Conservation (phyloP, 345 rosid species). For the Punica granatum region DNA sequence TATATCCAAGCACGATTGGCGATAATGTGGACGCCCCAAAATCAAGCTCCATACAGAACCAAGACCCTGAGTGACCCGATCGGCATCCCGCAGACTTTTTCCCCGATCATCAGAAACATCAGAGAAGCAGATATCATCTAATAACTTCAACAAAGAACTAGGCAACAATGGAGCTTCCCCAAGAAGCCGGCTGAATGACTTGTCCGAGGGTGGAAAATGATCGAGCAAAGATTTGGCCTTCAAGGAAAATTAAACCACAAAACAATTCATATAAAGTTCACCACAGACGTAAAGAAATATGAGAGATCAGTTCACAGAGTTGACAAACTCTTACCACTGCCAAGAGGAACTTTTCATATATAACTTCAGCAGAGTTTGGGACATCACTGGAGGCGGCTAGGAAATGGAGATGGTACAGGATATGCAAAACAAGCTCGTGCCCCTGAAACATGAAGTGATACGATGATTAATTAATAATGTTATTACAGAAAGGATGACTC, state of each 20-base stretch:
- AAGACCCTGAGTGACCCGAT: conserved; percentile 95
- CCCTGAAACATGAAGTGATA: conserved; percentile 42
- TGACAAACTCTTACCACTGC: conserved; percentile 53
- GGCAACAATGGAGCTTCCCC: conserved; percentile 89
- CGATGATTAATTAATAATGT: background rate
- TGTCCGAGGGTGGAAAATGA: conserved; percentile 86
- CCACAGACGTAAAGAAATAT: background rate
- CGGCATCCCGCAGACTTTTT: conserved; percentile 58
- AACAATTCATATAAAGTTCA: conserved; percentile 13
- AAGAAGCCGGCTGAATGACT: conserved; percentile 86
- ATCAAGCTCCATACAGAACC: conserved; percentile 97
- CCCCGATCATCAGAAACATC: conserved; percentile 52
- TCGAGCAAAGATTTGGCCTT: conserved; percentile 83
- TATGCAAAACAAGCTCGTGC: conserved; percentile 77
- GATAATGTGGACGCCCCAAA: conserved; percentile 77
- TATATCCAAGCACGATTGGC: conserved; percentile 75
- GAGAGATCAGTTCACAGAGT: background rate
- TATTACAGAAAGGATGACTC: background rate
- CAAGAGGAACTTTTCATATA: conserved; percentile 75
- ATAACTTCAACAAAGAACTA: conserved; percentile 58
- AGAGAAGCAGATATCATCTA: conserved; percentile 70
- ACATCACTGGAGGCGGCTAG: conserved; percentile 34
- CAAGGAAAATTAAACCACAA: conserved; percentile 11
- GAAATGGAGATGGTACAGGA: conserved; percentile 73
- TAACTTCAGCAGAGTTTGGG: conserved; percentile 38